These are phyloP conservation scores for Pyricularia grisea DNA, from an alignment of 2,329 filamentous ascomycete genomes.

Conservation along the genomic window DNA sequence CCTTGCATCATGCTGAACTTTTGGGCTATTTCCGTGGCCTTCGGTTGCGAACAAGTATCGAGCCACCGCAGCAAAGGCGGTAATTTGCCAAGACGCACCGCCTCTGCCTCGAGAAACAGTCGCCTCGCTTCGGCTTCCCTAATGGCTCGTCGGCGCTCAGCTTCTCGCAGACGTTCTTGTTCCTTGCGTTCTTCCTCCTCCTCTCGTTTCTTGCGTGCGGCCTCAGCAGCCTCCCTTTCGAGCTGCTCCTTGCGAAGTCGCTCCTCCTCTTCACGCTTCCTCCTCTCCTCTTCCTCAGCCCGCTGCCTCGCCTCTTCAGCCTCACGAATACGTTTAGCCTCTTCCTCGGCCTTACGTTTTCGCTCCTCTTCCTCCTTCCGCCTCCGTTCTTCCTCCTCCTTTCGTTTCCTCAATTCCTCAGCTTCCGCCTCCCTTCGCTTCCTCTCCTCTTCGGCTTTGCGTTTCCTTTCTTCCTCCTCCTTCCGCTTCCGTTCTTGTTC, in stretches of 20 bases:
- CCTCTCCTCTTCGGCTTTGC: conserved; percentile 17
- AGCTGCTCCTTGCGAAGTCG: conserved; percentile 31
- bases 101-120: conserved; percentile 44
- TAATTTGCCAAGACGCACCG: conserved; percentile 43
- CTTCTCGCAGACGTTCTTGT: conserved; percentile 37
- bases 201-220: conserved; percentile 39
- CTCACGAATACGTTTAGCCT: conserved; percentile 19
- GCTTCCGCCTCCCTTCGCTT: conserved; percentile 19
- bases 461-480: conserved; percentile 18
- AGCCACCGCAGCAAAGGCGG: conserved; percentile 55
- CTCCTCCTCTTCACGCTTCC: conserved; percentile 35
- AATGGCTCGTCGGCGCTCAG: conserved; percentile 30
- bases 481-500: conserved; percentile 18
- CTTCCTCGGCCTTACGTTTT: conserved; percentile 16
- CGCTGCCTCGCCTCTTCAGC: conserved; percentile 19
- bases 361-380: conserved; percentile 24
- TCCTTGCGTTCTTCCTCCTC: conserved; percentile 43
- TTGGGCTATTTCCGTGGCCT: conserved; percentile 36
- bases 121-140: conserved; percentile 42
- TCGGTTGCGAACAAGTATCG: conserved; percentile 40
- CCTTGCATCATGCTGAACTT: conserved; percentile 49
- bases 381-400: conserved; percentile 24
- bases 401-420: conserved; percentile 20
- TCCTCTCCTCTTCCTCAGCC: conserved; percentile 18
- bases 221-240: conserved; percentile 37